Evolutionary conservation across 352 stramenopile genomes (phyloP), one percentile per base, ranked within the genome.

Genomic region (Globisporangium lucens): DNA sequence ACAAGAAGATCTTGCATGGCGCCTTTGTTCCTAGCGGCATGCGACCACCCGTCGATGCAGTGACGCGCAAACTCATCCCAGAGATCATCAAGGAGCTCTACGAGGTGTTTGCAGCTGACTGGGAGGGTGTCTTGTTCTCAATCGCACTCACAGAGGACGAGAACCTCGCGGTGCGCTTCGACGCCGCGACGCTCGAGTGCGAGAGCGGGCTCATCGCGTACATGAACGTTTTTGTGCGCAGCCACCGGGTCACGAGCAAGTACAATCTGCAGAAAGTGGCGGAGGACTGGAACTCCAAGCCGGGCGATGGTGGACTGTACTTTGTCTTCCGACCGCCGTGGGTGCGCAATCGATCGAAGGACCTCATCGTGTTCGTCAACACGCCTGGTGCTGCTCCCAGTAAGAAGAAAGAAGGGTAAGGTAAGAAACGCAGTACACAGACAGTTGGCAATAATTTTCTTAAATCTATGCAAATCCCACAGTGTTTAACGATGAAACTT

Each of bases 171-270:
- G 82, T 92, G 62, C 72, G 83, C 56, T 89, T 90, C 49, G 74
- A 82, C 33, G 59, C 71, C 10, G 75, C 62, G 43, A 78, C 77
- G 13, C 61, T 87, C 36, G 79, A 89, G 62, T 79, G 75, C 56
- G 85, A 92, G 56, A 77, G 68, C 35, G 83, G 79, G 3, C 72
- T 94, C 29, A 77, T 89, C 33, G 83, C 87, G 27, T 94, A 93
- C 71, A 94, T 94, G 85, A 93, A 93, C 64, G 85, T 93, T 6
- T 83, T 94, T 7, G 75, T 79, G 56, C 83, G 85, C 57, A 87
- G 74, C 60, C 85, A 92, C 51, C 76, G 81, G 64, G 69, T 93
- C 33, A 61, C 80, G 53, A 80, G 69, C 69, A 94, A 92, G 68
- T 94, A 90, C 78, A 71, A 76, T 3, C 72, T 94, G 33, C 80